Percentiles rank a stretch among this genome's conserved stretches.
These are phyloP conservation scores for Trichophyton schoenleinii DNA, from an alignment of 2,329 filamentous ascomycete species.

Conservation along the genomic window DNA sequence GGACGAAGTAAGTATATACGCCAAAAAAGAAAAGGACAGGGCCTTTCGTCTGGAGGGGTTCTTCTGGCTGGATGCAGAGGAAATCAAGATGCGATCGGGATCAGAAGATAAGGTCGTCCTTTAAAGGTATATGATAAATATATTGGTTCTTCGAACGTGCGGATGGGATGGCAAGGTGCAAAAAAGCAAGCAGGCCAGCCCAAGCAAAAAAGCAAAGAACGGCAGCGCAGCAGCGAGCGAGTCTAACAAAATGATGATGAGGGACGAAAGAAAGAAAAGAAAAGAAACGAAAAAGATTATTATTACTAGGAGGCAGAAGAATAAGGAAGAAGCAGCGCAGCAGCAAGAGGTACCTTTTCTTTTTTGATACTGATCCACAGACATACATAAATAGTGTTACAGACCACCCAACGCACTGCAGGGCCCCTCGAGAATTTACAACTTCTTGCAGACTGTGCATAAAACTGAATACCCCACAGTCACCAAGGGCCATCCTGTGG, in stretches of 20 bases:
- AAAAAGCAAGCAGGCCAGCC: neutral
- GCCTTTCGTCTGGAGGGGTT: neutral
- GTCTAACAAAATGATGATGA: too few relatives aligned
- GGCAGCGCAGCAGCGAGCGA: too few relatives aligned
- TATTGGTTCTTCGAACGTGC: slow-evolving; percentile 1
- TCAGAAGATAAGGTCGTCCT: neutral
- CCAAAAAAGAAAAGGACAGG: neutral
- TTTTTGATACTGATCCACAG: slow-evolving; percentile 1
- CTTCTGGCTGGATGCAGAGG: neutral
- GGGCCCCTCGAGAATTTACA: neutral
- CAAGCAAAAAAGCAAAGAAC: neutral
- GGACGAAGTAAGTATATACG: neutral
- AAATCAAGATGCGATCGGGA: neutral
- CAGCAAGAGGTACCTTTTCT: neutral
- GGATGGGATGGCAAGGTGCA: neutral
- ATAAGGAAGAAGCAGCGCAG: neutral
- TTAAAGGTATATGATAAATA: neutral
- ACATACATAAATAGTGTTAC: slow-evolving; percentile 2
- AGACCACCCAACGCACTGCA: slow-evolving; percentile 1
- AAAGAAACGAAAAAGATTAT: neutral
- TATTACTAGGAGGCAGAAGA: too few relatives aligned
- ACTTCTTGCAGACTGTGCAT: neutral
- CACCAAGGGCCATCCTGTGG: slow-evolving; percentile 2
- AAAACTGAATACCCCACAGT: slow-evolving; percentile 1
- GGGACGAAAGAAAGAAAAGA: neutral